Percentiles rank a stretch among this genome's conserved stretches.
Evolutionary conservation across 192 early-diverging fungal genomes (phyloP).

Genomic region (Backusella tuberculispora): DNA sequence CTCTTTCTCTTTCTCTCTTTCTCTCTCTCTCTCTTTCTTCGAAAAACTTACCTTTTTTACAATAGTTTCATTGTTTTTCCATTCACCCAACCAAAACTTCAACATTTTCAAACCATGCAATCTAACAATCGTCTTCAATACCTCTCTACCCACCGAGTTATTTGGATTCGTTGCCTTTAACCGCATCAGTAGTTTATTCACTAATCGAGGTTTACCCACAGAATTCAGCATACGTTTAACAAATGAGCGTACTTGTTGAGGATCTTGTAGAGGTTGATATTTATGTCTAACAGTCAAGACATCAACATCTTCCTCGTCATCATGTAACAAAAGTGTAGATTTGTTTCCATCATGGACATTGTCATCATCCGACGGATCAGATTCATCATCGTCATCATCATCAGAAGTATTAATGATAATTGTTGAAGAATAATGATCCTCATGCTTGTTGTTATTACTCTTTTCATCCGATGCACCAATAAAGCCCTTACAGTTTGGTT

Average conservation of each 20-base stretch:
- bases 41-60: conserved; percentile 24
- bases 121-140: conserved; percentile 63
- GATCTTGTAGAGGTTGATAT: conserved; percentile 58
- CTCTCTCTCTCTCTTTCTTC: too few relatives aligned
- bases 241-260: conserved; percentile 73
- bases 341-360: conserved; percentile 45
- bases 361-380: conserved; percentile 16
- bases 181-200: conserved; percentile 64
- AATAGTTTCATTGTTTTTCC: conserved; percentile 43
- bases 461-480: conserved; percentile 84
- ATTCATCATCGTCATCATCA: conserved; percentile 34
- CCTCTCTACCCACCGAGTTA: conserved; percentile 32
- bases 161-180: conserved; percentile 58
- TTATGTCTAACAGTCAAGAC: conserved; percentile 22
- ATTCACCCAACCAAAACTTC: conserved; percentile 73
- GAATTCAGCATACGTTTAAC: conserved; percentile 73
- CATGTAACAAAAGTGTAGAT: not conserved
- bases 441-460: conserved; percentile 54
- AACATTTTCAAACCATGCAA: conserved; percentile 75
- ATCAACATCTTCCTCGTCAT: conserved; percentile 41
- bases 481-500: conserved; percentile 82
- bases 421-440: conserved; percentile 48
- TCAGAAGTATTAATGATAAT: not conserved
- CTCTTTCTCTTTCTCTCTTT: conserved; percentile 44
- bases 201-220: conserved; percentile 53